Percentiles rank a stretch among this genome's conserved stretches.
These are phyloP conservation scores for Eucalyptus sp. DNA, from an alignment of 345 rosid species.

Conservation along the genomic window DNA sequence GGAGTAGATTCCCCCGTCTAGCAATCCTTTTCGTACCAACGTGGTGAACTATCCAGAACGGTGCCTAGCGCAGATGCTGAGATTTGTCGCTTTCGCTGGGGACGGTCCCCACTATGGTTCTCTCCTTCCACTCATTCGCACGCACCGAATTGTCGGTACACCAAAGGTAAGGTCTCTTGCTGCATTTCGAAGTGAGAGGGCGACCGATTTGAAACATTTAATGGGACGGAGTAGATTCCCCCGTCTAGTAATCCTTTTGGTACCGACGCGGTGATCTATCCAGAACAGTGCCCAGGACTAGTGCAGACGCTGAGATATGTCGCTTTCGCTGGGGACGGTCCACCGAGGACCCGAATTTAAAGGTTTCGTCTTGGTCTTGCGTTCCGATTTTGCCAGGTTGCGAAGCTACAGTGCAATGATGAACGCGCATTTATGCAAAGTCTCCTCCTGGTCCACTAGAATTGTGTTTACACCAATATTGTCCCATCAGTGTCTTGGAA, in stretches of 20 bases:
- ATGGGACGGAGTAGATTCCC: not conserved
- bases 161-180: not conserved
- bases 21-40: not conserved
- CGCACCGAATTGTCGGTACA: no score
- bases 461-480: not conserved
- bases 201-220: not conserved
- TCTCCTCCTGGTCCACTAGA: not conserved
- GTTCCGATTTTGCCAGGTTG: not conserved
- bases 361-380: not conserved
- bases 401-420: not conserved
- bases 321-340: not conserved
- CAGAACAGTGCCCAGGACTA: not conserved
- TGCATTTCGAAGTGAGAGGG: not conserved
- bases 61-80: not conserved
- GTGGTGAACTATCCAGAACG: not conserved
- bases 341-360: not conserved
- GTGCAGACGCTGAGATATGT: not conserved
- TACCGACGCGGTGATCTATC: not conserved
- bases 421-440: not conserved
- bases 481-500: not conserved
- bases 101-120: not conserved
- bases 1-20: not conserved
- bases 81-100: not conserved
- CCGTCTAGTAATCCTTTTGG: not conserved
- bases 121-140: not conserved